Conservation (phyloP, 805 yeast genomes). For the Pichia paraexigua region DNA sequence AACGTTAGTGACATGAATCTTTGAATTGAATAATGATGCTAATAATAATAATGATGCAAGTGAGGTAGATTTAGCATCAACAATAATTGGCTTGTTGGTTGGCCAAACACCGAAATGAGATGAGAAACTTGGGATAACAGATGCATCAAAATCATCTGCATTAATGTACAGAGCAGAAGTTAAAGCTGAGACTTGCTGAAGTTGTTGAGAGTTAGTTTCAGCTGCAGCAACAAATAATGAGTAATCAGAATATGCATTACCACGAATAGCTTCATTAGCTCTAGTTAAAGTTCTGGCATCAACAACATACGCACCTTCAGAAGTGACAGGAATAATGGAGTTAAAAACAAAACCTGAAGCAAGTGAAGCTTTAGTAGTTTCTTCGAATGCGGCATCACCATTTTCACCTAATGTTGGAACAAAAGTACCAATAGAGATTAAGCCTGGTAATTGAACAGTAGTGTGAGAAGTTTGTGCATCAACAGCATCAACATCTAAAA, state of each 20-base stretch:
- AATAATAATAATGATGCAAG: slow-evolving; percentile 85
- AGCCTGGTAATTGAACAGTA: slow-evolving; percentile 77
- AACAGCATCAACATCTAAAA: slow-evolving; percentile 61
- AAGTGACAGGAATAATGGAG: slow-evolving; percentile 67
- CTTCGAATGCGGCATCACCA: slow-evolving; percentile 52
- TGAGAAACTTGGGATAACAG: slow-evolving; percentile 70
- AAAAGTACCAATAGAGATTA: slow-evolving; percentile 73
- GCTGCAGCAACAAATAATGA: slow-evolving; percentile 80
- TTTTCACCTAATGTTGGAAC: slow-evolving; percentile 54
- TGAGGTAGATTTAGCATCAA: slow-evolving; percentile 88
- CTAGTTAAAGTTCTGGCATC: slow-evolving; percentile 59
- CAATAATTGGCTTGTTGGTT: slow-evolving; percentile 68
- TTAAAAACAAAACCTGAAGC: slow-evolving; percentile 85
- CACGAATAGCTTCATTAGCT: slow-evolving; percentile 48
- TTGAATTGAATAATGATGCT: slow-evolving; percentile 78
- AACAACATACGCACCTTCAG: slow-evolving; percentile 52
- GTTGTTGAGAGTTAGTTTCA: slow-evolving; percentile 52
- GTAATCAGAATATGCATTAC: slow-evolving; percentile 71
- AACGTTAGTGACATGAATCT: slow-evolving; percentile 85
- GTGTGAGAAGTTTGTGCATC: slow-evolving; percentile 90
- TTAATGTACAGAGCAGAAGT: slow-evolving; percentile 82
- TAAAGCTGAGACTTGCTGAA: slow-evolving; percentile 50
- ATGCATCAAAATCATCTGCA: slow-evolving; percentile 59
- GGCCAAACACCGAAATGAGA: slow-evolving; percentile 84
- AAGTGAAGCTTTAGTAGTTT: slow-evolving; percentile 61